These are phyloP conservation scores for Nephelium lappaceum DNA, from an alignment of 345 rosid species.

Conservation along the genomic window DNA sequence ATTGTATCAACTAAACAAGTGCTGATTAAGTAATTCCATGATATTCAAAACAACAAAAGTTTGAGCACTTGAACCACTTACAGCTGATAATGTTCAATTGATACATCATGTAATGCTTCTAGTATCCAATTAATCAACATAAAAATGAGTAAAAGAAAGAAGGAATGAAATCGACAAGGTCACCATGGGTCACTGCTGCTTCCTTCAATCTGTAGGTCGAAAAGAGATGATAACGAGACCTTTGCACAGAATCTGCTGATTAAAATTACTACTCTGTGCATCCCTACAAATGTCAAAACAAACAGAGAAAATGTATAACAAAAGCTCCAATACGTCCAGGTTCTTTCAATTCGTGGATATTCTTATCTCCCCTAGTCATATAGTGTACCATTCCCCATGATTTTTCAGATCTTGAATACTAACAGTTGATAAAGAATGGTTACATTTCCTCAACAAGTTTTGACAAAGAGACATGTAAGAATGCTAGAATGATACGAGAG, in stretches of 20 bases:
- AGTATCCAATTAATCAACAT: not conserved
- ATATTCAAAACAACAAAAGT: not conserved
- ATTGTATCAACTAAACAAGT: not conserved
- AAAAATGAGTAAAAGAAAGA: not conserved
- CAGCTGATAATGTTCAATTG: not conserved
- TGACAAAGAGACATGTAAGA: conserved; percentile 14
- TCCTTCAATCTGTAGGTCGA: conserved; percentile 8
- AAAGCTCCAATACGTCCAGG: not conserved
- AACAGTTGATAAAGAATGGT: conserved; percentile 3
- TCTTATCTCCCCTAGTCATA: not conserved
- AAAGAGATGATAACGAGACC: not conserved
- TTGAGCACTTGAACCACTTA: not conserved
- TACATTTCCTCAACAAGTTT: conserved; percentile 20
- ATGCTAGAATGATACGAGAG: conserved; percentile 19
- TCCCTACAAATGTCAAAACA: conserved; percentile 40
- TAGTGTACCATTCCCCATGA: not conserved
- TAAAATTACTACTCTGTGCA: not conserved
- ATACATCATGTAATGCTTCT: not conserved
- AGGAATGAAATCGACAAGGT: not conserved
- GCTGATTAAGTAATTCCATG: not conserved
- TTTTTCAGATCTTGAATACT: not conserved
- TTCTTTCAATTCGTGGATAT: not conserved
- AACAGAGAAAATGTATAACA: conserved; percentile 14
- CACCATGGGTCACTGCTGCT: not conserved
- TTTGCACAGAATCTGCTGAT: conserved; percentile 14